Evolutionary conservation across 2,329 filamentous ascomycete genomes (phyloP).

Genomic region (Neospermospora avenae): DNA sequence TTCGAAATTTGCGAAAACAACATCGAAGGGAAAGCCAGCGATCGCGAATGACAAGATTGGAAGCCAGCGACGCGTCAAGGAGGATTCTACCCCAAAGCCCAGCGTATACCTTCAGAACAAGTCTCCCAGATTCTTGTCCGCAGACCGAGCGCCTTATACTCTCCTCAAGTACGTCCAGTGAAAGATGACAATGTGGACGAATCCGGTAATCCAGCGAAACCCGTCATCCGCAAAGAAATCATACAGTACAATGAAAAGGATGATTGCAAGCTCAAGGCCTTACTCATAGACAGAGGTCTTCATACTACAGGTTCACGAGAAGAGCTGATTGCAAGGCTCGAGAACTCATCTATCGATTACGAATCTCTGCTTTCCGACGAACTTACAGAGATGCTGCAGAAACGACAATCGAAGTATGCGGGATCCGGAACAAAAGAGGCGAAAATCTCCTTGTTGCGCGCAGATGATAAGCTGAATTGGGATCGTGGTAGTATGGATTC

Average conservation of each 20-base stretch:
- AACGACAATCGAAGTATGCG: slow-evolving; percentile 7
- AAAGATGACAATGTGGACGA: background rate
- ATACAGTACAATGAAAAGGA: slow-evolving; percentile 10
- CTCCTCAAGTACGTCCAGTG: background rate
- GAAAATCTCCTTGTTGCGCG: slow-evolving; percentile 18
- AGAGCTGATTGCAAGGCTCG: slow-evolving; percentile 22
- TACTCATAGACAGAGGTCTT: slow-evolving; percentile 17
- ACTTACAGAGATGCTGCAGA: slow-evolving; percentile 16
- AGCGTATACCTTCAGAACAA: background rate
- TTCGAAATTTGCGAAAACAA: background rate
- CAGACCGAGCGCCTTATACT: background rate
- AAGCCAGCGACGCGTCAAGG: no score
- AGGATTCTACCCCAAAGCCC: background rate
- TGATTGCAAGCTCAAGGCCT: slow-evolving; percentile 19
- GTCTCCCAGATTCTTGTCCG: background rate
- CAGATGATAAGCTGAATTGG: slow-evolving; percentile 17
- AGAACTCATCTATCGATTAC: slow-evolving; percentile 18
- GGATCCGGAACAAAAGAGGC: slow-evolving; percentile 6
- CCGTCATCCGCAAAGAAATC: background rate
- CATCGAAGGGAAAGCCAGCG: background rate
- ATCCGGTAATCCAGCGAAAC: background rate
- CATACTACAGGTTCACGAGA: slow-evolving; percentile 15
- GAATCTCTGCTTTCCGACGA: slow-evolving; percentile 3
- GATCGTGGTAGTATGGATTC: no score
- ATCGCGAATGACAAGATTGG: background rate